Conservation (phyloP, 2,329 filamentous ascomycete genomes). For the Aspergillus neotritici region DNA sequence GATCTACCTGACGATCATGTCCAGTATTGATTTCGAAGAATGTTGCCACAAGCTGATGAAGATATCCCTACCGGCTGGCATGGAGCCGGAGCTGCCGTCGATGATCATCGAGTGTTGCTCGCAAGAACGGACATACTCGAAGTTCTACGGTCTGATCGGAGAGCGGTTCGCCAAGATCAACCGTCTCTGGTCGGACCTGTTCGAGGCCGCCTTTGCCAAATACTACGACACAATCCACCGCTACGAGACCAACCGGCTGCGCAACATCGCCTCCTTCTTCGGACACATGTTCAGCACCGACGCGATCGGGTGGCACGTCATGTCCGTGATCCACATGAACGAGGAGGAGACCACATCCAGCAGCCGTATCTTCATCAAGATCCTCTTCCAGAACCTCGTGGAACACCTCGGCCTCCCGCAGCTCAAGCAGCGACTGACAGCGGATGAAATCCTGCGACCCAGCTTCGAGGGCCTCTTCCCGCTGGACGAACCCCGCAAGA, state of each 20-base stretch:
- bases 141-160: conserved; percentile 91
- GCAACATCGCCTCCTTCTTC: conserved; percentile 93
- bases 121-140: conserved; percentile 94
- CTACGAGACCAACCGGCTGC: conserved; percentile 89
- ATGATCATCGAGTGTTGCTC: conserved; percentile 98
- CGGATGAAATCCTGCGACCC: conserved; percentile 69
- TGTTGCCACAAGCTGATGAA: conserved; percentile 96
- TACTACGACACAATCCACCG: conserved; percentile 98
- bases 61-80: conserved; percentile 77
- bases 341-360: conserved; percentile 96
- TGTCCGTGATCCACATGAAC: conserved; percentile 80
- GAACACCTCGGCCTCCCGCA: conserved; percentile 81
- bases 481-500: conserved; percentile 79
- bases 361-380: conserved; percentile 97
- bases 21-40: conserved; percentile 91
- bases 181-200: conserved; percentile 86
- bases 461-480: conserved; percentile 85
- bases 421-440: conserved; percentile 65
- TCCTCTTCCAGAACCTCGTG: conserved; percentile 85
- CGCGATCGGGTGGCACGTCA: conserved; percentile 84
- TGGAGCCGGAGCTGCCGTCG: conserved; percentile 83
- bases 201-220: conserved; percentile 81
- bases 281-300: conserved; percentile 84
- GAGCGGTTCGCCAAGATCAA: conserved; percentile 96
- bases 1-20: conserved; percentile 98